Base-by-base conservation (phyloP, 495 filamentous ascomycete genomes). In the Penicillium malachiteum region DNA sequence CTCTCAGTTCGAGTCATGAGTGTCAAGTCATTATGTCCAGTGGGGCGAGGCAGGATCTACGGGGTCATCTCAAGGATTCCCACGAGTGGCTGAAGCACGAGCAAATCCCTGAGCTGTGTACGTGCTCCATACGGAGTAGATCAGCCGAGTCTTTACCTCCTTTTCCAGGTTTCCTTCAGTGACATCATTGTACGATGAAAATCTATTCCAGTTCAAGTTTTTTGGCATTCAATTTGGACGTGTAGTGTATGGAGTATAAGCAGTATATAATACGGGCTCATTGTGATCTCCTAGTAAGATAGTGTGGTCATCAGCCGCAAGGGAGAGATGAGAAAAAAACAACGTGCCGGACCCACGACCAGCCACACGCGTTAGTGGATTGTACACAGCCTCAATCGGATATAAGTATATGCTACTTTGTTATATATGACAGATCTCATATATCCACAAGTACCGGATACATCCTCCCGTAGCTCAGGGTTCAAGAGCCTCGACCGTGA, bases 381-480 rank as follows among this genome's bases (percentile, higher is more conserved):
- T 50, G 12, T 69, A 69, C 71, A 73, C 67, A 71, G 71, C 71
- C 71, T 70, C 69, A 64, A 59, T 67, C 51, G 47, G 56, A 46
- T 44, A 14, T 6, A 59, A 42, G 67, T 67, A 59, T 10, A 12
- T 2, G 33, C 13, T 62, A 58, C 59, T 38, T 41, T 5, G 7
- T 32, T 1, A 5, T 38, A 26, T 1, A 26, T 44, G 34, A 2
- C 3, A 11, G 12, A 3, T 31, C 0, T 0, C n/a, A 50, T 51
- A 16, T 4, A 17, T 1, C 0, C 2, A 0, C 0, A 62, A 37
- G 65, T 68, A 61, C 34, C 16, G 1, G 10, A 14, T 54, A 63
- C 63, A n/a, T 54, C 0, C 3, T 6, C 21, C 14, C 45, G 39
- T 8, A 11, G 51, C 30, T 55, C 56, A 58, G 58, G 41, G 47